Percentiles rank a stretch among this genome's conserved stretches.
These are phyloP conservation scores for Piromyces finnis DNA, from an alignment of 192 early-diverging fungal genomes.

Conservation along the genomic window DNA sequence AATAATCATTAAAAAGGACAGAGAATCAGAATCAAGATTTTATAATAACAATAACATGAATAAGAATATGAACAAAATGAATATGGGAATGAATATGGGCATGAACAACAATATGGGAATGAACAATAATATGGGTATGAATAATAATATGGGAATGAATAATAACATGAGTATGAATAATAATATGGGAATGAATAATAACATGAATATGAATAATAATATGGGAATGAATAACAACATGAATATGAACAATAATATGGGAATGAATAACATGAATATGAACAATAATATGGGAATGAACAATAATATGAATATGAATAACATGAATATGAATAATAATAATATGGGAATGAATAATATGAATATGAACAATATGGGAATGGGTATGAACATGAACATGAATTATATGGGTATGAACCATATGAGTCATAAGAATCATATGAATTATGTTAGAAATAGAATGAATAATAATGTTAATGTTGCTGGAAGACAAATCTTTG, in stretches of 20 bases:
- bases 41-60: neutral
- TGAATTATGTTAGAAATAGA: neutral
- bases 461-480: slow-evolving; percentile 1
- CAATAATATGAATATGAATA: slow-evolving; percentile 7
- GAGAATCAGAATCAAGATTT: neutral
- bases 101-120: no score
- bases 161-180: slow-evolving; percentile 31
- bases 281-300: neutral
- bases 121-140: no score
- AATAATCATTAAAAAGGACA: slow-evolving; percentile 8
- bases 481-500: slow-evolving; percentile 32
- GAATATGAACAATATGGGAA: slow-evolving; percentile 1
- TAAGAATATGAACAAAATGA: no score
- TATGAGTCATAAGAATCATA: neutral
- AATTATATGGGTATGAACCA: neutral
- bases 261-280: no score
- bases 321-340: neutral
- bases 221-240: no score
- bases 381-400: slow-evolving; percentile 7
- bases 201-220: slow-evolving; percentile 3
- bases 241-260: no score
- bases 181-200: slow-evolving; percentile 2
- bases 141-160: no score
- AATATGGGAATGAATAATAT: slow-evolving; percentile 1
- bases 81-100: no score